These are phyloP conservation scores for Aureobasidium zeae DNA, from an alignment of 2,329 filamentous ascomycete species.

Conservation along the genomic window DNA sequence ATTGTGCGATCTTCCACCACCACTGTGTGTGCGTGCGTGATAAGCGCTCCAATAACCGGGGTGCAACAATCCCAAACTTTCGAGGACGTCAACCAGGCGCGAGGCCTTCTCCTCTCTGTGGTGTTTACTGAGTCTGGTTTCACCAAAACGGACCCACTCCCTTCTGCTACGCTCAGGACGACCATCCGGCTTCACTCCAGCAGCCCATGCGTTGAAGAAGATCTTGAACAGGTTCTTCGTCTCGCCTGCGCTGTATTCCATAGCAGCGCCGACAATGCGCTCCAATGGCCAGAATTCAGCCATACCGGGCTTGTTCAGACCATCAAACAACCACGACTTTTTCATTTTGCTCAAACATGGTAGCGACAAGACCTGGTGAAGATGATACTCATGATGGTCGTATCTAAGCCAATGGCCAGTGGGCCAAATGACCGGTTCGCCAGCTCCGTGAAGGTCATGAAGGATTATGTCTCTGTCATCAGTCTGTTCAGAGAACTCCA, in stretches of 20 bases:
- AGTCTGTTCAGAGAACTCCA: too few species aligned
- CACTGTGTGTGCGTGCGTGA: background rate
- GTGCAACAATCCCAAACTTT: background rate
- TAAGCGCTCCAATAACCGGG: constrained; percentile 5
- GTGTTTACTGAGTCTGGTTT: background rate
- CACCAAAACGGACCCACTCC: background rate
- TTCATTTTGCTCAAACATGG: too few species aligned
- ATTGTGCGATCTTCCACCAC: too few species aligned
- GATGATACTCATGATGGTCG: too few species aligned
- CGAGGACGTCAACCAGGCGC: background rate
- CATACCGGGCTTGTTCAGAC: background rate
- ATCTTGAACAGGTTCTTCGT: background rate
- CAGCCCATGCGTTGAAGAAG: constrained; percentile 1
- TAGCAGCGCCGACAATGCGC: constrained; percentile 1
- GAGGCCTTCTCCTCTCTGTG: background rate
- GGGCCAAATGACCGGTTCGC: background rate
- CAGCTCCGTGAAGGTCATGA: background rate
- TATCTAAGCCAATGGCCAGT: background rate
- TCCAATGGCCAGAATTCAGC: background rate
- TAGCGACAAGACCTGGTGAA: too few species aligned
- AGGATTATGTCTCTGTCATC: too few species aligned
- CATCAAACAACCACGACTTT: background rate
- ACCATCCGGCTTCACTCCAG: constrained; percentile 2
- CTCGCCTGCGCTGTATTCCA: background rate
- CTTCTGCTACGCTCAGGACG: background rate